Evolutionary conservation across 805 yeast species (phyloP).

Genomic region (Hanseniaspora vineae): DNA sequence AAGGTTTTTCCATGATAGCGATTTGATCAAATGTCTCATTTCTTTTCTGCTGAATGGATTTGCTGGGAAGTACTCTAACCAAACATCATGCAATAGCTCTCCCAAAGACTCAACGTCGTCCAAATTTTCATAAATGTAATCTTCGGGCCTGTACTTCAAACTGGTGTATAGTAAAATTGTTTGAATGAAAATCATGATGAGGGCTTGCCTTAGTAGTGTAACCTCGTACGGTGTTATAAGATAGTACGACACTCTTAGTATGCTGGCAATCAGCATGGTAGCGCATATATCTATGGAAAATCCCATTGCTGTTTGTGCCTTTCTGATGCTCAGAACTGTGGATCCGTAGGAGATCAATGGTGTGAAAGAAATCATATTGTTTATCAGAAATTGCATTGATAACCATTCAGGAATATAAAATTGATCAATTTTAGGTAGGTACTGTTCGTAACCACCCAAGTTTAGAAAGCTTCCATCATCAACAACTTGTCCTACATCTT

Average conservation of each 20-base stretch:
- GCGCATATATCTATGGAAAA: constrained; percentile 89
- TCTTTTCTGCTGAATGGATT: constrained; percentile 15
- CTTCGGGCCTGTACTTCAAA: constrained; percentile 41
- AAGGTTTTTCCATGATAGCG: constrained; percentile 12
- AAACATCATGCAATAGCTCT: constrained; percentile 20
- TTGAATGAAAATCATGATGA: constrained; percentile 79
- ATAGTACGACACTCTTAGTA: constrained; percentile 64
- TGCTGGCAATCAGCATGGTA: constrained; percentile 72
- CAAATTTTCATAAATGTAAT: constrained; percentile 27
- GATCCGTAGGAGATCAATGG: constrained; percentile 83
- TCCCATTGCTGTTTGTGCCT: constrained; percentile 55
- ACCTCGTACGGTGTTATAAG: constrained; percentile 68
- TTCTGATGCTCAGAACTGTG: constrained; percentile 57
- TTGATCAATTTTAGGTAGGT: constrained; percentile 28
- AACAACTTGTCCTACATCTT: background rate
- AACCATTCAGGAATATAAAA: constrained; percentile 37
- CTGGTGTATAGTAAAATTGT: constrained; percentile 49
- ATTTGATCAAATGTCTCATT: constrained; percentile 17
- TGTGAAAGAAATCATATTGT: constrained; percentile 60
- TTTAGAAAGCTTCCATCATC: background rate
- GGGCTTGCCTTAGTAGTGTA: constrained; percentile 64
- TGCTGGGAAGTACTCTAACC: constrained; percentile 22
- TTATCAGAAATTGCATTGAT: constrained; percentile 43
- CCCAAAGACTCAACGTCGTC: constrained; percentile 22
- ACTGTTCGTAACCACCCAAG: constrained; percentile 12